Percentiles rank a stretch among this genome's conserved stretches.
Evolutionary conservation across 345 rosid genomes (phyloP).

Genomic region (Eucalyptus curtisii): DNA sequence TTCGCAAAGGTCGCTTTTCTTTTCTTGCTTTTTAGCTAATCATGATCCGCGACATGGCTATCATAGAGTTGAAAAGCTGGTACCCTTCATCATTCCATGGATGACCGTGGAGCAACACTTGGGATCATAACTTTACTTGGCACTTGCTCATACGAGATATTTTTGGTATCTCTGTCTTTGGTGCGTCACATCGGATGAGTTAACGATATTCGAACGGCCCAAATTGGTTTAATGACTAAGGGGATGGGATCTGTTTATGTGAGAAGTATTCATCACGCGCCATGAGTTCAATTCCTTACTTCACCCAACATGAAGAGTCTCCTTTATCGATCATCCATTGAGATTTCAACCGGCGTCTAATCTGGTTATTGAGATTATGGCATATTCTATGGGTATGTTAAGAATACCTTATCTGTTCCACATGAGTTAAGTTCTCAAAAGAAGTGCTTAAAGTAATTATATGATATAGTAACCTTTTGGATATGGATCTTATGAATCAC

Average conservation of each 20-base stretch:
- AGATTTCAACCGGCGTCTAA: not conserved
- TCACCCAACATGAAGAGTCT: not conserved
- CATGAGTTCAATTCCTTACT: not conserved
- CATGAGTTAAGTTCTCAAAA: not conserved
- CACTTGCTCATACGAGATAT: not conserved
- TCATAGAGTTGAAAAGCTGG: not conserved
- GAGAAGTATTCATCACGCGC: not conserved
- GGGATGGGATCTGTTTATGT: not conserved
- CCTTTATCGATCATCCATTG: not conserved
- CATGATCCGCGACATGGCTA: not conserved
- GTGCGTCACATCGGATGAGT: not conserved
- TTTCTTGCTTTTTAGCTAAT: not conserved
- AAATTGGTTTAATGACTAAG: not conserved
- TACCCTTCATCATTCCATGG: not conserved
- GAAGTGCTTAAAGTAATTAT: not conserved
- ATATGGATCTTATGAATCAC: not conserved
- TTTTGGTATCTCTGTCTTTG: not conserved
- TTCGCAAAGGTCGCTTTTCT: not conserved
- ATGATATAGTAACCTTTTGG: not conserved
- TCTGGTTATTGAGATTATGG: not conserved
- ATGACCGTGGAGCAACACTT: not conserved
- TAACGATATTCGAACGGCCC: not conserved
- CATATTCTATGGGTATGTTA: not conserved
- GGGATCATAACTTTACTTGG: not conserved
- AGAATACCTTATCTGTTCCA: not conserved